Conservation (phyloP, 2,329 filamentous ascomycete species). For the Monosporascus sp. region DNA sequence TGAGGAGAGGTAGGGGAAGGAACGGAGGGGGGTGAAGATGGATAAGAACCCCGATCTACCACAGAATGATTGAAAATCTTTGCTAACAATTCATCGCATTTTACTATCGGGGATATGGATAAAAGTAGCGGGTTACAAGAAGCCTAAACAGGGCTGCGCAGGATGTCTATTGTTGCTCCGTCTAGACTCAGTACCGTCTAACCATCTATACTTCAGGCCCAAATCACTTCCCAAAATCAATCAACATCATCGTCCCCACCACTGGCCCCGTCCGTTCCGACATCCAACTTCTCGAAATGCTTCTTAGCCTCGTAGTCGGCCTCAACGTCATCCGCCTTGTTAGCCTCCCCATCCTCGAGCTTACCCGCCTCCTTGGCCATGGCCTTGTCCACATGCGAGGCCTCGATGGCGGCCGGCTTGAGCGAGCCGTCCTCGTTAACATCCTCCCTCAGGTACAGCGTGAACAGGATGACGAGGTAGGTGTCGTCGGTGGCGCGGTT, state of each 20-base stretch:
- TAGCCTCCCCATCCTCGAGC: slow-evolving; percentile 11
- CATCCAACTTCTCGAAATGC: slow-evolving; percentile 25
- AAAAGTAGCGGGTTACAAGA: no score
- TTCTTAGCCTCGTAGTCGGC: slow-evolving; percentile 32
- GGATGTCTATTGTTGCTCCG: no score
- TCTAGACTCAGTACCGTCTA: no score
- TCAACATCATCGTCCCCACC: slow-evolving; percentile 10
- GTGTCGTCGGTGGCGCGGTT: slow-evolving; percentile 68
- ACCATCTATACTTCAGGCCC: no score
- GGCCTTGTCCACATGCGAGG: slow-evolving; percentile 28
- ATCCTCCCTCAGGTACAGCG: slow-evolving; percentile 65
- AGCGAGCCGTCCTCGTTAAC: slow-evolving; percentile 54
- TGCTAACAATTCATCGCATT: no score
- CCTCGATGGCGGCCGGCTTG: slow-evolving; percentile 32
- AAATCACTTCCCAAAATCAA: not conserved
- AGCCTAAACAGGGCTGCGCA: no score
- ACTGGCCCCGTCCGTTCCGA: slow-evolving; percentile 8
- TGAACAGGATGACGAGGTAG: slow-evolving; percentile 79
- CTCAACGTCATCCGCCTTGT: slow-evolving; percentile 15
- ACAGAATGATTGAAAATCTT: no score
- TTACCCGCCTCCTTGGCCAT: slow-evolving; percentile 18
- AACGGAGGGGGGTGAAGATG: no score
- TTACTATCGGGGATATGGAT: no score
- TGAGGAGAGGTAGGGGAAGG: no score
- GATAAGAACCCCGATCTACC: no score